These are phyloP conservation scores for Venturia nashicola DNA, from an alignment of 2,329 filamentous ascomycete species.

Conservation along the genomic window DNA sequence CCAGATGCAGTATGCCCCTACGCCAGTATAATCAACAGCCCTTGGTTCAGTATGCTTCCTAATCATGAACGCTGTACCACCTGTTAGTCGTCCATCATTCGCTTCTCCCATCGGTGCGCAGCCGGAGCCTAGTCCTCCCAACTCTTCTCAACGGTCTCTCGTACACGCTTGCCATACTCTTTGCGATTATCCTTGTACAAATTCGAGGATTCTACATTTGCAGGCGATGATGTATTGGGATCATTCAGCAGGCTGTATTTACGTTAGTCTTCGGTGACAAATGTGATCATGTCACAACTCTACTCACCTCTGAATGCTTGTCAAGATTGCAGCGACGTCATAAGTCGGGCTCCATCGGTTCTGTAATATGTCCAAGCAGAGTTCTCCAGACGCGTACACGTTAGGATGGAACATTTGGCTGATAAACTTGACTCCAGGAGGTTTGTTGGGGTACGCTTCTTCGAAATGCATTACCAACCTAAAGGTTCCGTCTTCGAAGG, in stretches of 20 bases:
- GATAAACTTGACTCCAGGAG: slow-evolving; percentile 95
- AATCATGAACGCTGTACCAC: neutral
- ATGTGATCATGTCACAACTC: too few relatives aligned
- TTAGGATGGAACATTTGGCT: slow-evolving; percentile 99
- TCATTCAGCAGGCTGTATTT: slow-evolving; percentile 74
- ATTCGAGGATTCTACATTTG: slow-evolving; percentile 96
- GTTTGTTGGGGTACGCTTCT: slow-evolving; percentile 97
- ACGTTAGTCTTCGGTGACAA: neutral
- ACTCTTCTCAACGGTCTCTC: slow-evolving; percentile 97
- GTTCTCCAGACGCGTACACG: slow-evolving; percentile 91
- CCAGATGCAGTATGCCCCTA: neutral
- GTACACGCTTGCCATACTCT: slow-evolving; percentile 89
- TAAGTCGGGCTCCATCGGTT: slow-evolving; percentile 99
- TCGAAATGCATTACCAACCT: slow-evolving; percentile 98
- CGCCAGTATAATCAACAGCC: neutral
- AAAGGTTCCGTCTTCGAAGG: slow-evolving; percentile 97
- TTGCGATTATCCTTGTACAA: slow-evolving; percentile 96
- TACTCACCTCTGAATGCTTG: slow-evolving; percentile 84
- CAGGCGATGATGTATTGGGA: slow-evolving; percentile 94
- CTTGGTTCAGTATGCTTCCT: neutral
- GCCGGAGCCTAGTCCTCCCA: slow-evolving; percentile 65
- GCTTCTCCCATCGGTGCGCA: neutral
- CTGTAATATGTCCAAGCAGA: slow-evolving; percentile 93
- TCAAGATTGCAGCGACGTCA: slow-evolving; percentile 92
- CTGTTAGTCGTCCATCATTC: neutral